A percentile compares a stretch with the other conserved stretches of the same genome.
Conservation (phyloP, 768 basidiomycete genomes). For the Floccularia luteovirens region DNA sequence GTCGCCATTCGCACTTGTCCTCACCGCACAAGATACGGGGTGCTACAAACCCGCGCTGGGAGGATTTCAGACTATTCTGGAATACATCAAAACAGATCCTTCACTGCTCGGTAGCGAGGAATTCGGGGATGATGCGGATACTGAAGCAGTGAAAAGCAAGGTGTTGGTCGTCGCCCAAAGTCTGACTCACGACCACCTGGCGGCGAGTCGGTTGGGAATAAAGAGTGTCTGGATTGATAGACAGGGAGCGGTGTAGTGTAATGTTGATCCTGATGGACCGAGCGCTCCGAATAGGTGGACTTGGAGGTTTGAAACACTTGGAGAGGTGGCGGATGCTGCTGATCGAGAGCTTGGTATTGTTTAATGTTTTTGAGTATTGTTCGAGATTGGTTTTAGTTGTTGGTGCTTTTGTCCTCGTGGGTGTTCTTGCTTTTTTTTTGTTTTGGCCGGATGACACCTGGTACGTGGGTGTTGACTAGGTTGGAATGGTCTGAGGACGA, state of each 20-base stretch:
- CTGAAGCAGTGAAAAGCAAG: conserved; percentile 24
- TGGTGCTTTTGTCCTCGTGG: no score
- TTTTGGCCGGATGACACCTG: no score
- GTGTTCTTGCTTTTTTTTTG: no score
- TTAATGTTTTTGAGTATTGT: no score
- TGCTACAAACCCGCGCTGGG: conserved; percentile 63
- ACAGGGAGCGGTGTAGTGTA: conserved; percentile 35
- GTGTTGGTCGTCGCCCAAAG: conserved; percentile 67
- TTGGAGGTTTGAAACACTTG: conserved; percentile 53
- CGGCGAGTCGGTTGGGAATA: conserved; percentile 50
- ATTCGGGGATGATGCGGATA: conserved; percentile 13
- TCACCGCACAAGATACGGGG: conserved; percentile 69
- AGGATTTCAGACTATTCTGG: conserved; percentile 44
- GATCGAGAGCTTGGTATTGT: conserved; percentile 28
- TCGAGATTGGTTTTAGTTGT: no score
- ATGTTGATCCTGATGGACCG: conserved; percentile 22
- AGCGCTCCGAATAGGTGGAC: conserved; percentile 25
- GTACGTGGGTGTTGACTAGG: no score
- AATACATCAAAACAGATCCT: conserved; percentile 31
- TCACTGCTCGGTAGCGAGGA: conserved; percentile 24
- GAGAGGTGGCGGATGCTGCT: conserved; percentile 54
- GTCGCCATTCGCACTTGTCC: conserved; percentile 57
- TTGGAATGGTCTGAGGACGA: no score
- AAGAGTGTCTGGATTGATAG: conserved; percentile 63
- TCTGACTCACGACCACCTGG: conserved; percentile 56